Evolutionary conservation across 495 filamentous ascomycete species (phyloP).

Genomic region (Penicillium crystallinum): DNA sequence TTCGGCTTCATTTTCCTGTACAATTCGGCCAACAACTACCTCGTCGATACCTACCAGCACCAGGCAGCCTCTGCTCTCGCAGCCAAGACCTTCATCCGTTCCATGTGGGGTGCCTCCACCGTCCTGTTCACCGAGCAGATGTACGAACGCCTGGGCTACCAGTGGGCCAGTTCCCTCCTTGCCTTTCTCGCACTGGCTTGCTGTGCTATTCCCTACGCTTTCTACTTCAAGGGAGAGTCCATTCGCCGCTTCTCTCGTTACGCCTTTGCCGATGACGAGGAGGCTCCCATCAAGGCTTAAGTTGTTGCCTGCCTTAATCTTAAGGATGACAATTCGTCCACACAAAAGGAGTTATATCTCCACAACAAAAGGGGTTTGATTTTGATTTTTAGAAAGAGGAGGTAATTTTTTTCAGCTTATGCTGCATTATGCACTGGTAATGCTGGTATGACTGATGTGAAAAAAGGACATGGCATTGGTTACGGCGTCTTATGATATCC

Average conservation of each 20-base stretch:
- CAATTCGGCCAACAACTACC: constrained; percentile 79
- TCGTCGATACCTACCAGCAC: constrained; percentile 78
- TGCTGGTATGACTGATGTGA: constrained; percentile 1
- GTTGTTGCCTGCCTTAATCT: neutral
- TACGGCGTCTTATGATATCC: neutral
- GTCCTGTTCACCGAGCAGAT: constrained; percentile 80
- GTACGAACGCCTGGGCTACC: constrained; percentile 64
- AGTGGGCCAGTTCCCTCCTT: constrained; percentile 69
- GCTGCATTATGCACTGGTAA: neutral
- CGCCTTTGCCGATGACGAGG: constrained; percentile 57
- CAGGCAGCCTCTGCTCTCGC: constrained; percentile 83
- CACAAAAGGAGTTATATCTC: neutral
- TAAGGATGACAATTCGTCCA: neutral
- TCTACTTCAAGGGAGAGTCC: constrained; percentile 65
- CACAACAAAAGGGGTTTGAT: neutral
- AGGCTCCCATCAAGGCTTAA: constrained; percentile 27
- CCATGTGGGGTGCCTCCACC: constrained; percentile 69
- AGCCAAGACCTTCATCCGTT: constrained; percentile 74
- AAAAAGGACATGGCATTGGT: neutral
- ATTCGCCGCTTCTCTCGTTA: constrained; percentile 62
- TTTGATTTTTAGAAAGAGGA: neutral
- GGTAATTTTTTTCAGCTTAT: neutral
- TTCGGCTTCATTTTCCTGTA: constrained; percentile 87
- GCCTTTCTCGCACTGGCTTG: constrained; percentile 68
- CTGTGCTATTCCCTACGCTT: constrained; percentile 71